Evolutionary conservation across 768 basidiomycete genomes (phyloP).

Genomic region (Boletus bicolor): DNA sequence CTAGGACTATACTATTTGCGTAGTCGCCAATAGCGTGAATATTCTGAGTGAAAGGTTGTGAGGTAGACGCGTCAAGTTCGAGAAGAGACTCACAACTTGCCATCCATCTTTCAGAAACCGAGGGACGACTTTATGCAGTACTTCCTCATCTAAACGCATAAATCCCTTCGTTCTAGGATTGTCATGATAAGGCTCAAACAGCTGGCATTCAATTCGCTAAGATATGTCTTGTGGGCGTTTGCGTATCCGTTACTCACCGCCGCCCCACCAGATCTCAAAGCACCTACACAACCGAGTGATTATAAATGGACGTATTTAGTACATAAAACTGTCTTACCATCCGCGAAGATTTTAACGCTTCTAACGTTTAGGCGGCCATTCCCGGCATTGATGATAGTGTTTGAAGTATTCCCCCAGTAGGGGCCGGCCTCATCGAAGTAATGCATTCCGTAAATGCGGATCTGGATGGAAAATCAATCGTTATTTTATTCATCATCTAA

Average conservation of each 20-base stretch:
- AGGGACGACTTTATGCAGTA: constrained; percentile 60
- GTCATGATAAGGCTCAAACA: constrained; percentile 81
- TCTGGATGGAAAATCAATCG: constrained; percentile 35
- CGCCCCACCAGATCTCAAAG: constrained; percentile 85
- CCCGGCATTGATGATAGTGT: constrained; percentile 52
- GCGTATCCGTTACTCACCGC: constrained; percentile 49
- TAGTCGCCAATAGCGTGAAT: constrained; percentile 86
- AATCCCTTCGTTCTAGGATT: constrained; percentile 73
- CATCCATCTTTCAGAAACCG: constrained; percentile 77
- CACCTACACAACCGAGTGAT: constrained; percentile 48
- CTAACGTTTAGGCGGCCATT: constrained; percentile 67
- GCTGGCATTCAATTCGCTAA: constrained; percentile 34
- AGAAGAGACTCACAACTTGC: constrained; percentile 70
- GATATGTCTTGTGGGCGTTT: background rate
- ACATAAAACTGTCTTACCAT: constrained; percentile 29
- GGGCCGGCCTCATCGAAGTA: constrained; percentile 61
- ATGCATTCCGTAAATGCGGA: constrained; percentile 77
- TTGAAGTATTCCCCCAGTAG: constrained; percentile 71
- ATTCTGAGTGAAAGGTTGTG: constrained; percentile 48
- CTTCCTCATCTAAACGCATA: constrained; percentile 65
- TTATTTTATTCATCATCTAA: too few relatives aligned
- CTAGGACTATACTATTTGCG: constrained; percentile 79
- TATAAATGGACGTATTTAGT: background rate
- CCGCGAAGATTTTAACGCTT: constrained; percentile 78
- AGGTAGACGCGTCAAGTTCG: background rate